Evolutionary conservation across 1,284 basidiomycete species (phyloP), one percentile per base, ranked within the genome.

Genomic region (Rugosomyces carneus): DNA sequence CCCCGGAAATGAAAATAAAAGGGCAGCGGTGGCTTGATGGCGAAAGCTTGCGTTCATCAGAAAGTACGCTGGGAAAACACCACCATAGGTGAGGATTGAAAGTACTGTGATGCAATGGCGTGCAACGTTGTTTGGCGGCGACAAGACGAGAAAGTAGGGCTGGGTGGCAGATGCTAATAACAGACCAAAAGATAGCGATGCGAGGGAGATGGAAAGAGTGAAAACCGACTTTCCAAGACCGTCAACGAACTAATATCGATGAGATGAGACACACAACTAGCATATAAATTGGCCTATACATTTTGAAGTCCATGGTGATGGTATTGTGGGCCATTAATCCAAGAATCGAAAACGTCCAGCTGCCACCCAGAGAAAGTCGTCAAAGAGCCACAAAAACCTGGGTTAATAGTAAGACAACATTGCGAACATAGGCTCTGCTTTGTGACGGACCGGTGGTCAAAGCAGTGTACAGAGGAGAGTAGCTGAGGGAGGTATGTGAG

Each of bases 311-410:
- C 86, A 44, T 75, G 70, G 39, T 89, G 77, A 48, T 74, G 59
- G 44, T 71, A 78, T 10, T 73, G 65, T 11, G 69, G 65, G 13
- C 75, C 68, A 61, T 98, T 89, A 0, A 88, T 75, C 78, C 93
- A 99, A 0, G 93, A 87, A 41, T 78, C 67, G 60, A 95, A 99
- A 1, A 93, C 69, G 52, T 93, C 88, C 6, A 92, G 61, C 65
- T 97, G 92, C 95, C 96, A 99, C 13, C 84, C 79, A 3, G 93
- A 96, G 68, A 98, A 99, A 0, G 94, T 98, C 3, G 96, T 99
- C 54, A 97, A 68, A 3, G 91, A 95, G 1, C 95, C 96, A 59
- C 95, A 98, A 61, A 96, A 91, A 3, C 94, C 94, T 89, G 23
- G 39, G 16, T 20, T 15, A 15, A 26, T 35, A 24, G 36, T 48